phyloP scores from a whole-genome alignment of 1,284 basidiomycete genomes.

The Tetrapyrgos nigripes region DNA sequence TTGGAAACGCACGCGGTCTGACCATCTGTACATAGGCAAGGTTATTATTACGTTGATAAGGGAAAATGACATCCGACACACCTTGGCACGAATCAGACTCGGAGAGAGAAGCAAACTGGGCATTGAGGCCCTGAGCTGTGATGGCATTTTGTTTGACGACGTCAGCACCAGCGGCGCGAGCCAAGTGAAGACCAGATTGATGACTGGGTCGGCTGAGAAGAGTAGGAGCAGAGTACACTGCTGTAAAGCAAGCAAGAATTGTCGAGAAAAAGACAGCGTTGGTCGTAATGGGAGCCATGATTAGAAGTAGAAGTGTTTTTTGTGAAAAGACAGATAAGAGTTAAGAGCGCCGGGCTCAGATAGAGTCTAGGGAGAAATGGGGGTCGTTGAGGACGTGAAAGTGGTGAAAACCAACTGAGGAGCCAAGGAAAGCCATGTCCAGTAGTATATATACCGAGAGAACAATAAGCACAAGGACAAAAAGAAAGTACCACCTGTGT shows the following conservation, averaged over 20 bases:
- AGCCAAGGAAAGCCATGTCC: background rate
- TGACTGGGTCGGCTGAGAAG: conserved; percentile 7
- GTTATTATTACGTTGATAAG: conserved; percentile 14
- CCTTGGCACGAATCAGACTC: conserved; percentile 45
- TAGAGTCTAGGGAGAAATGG: background rate
- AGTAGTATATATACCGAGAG: background rate
- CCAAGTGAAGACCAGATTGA: background rate
- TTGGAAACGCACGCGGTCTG: conserved; percentile 46
- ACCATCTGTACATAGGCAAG: conserved; percentile 37
- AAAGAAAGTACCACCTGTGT: background rate
- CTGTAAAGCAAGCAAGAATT: conserved; percentile 8
- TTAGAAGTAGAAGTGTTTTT: background rate
- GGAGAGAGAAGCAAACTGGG: conserved; percentile 51
- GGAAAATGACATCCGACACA: conserved; percentile 30
- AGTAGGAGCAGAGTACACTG: conserved; percentile 13
- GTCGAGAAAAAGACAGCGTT: conserved; percentile 5
- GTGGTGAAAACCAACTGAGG: background rate
- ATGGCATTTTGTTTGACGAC: conserved; percentile 53
- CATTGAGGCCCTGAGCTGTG: conserved; percentile 58
- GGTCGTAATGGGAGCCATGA: conserved; percentile 5
- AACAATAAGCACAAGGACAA: background rate
- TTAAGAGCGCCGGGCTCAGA: conserved; percentile 10
- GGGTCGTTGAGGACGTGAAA: conserved; percentile 1
- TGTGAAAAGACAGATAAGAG: background rate
- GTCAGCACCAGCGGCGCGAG: conserved; percentile 14